phyloP scores from a whole-genome alignment of 805 yeast species.

The Wickerhamomyces bovis region DNA sequence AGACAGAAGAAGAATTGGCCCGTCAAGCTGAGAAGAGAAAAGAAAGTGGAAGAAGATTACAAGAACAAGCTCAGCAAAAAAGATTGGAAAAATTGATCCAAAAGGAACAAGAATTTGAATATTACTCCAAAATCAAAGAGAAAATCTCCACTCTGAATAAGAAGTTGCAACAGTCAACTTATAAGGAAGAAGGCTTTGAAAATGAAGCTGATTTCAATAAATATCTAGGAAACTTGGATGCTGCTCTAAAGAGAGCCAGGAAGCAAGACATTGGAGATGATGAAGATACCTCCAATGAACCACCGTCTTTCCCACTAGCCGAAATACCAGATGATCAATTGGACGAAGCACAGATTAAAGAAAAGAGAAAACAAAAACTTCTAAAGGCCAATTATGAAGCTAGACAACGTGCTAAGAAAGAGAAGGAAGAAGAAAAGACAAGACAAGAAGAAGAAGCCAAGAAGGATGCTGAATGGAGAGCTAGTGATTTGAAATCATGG shows the following conservation, averaged over 20 bases:
- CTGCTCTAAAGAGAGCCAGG: constrained; percentile 61
- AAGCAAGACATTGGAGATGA: constrained; percentile 59
- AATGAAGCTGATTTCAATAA: constrained; percentile 67
- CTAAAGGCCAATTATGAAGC: constrained; percentile 88
- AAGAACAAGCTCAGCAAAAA: constrained; percentile 86
- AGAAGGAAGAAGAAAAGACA: constrained; percentile 60
- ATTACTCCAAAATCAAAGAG: constrained; percentile 54
- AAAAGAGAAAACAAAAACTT: constrained; percentile 77
- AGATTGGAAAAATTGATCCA: constrained; percentile 74
- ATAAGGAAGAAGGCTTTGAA: constrained; percentile 72
- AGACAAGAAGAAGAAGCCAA: constrained; percentile 52
- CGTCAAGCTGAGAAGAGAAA: constrained; percentile 71
- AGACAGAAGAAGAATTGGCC: constrained; percentile 77
- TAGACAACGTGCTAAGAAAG: constrained; percentile 72
- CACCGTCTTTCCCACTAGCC: constrained; percentile 63
- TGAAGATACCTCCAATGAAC: constrained; percentile 33
- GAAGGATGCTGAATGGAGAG: constrained; percentile 76
- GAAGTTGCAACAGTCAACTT: constrained; percentile 45
- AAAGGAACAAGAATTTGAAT: constrained; percentile 73
- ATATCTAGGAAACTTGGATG: constrained; percentile 58
- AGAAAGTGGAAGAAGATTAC: constrained; percentile 83
- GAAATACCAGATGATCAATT: constrained; percentile 83
- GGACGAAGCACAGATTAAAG: constrained; percentile 72
- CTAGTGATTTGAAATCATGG: constrained; percentile 73
- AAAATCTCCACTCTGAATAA: constrained; percentile 45